Evolutionary conservation across 2,329 filamentous ascomycete genomes (phyloP).

Genomic region (Hymenoscyphus infarciens): DNA sequence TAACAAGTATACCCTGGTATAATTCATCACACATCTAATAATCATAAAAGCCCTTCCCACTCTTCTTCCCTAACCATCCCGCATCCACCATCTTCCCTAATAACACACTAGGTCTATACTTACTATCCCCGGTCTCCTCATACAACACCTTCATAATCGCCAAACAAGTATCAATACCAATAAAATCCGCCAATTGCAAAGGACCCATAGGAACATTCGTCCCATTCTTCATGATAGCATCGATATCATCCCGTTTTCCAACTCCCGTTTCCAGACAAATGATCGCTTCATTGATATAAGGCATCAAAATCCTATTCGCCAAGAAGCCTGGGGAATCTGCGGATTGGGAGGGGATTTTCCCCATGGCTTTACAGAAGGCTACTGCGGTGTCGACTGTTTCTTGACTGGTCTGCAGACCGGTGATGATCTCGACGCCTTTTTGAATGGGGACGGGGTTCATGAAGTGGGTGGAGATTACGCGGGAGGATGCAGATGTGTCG

Average conservation of each 20-base stretch:
- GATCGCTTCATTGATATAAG: slow-evolving; percentile 97
- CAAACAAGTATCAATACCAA: slow-evolving; percentile 92
- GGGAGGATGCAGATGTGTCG: slow-evolving; percentile 75
- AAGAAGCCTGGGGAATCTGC: slow-evolving; percentile 92
- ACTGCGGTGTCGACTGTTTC: slow-evolving; percentile 79
- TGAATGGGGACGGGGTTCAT: slow-evolving; percentile 99
- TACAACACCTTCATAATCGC: slow-evolving; percentile 97
- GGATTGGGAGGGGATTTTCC: slow-evolving; percentile 83
- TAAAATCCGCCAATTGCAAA: slow-evolving; percentile 90
- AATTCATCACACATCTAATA: slow-evolving; percentile 7
- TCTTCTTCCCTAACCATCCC: slow-evolving; percentile 97
- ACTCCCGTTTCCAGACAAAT: slow-evolving; percentile 94
- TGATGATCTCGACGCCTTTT: slow-evolving; percentile 97
- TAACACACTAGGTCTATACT: slow-evolving; percentile 87
- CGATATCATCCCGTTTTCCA: slow-evolving; percentile 85
- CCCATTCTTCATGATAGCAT: slow-evolving; percentile 98
- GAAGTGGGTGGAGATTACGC: slow-evolving; percentile 94
- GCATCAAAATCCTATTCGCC: slow-evolving; percentile 96
- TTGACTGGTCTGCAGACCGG: slow-evolving; percentile 83
- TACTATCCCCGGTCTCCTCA: slow-evolving; percentile 87
- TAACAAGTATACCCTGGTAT: neutral
- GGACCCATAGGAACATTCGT: slow-evolving; percentile 99
- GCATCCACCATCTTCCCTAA: slow-evolving; percentile 96
- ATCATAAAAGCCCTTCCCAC: slow-evolving; percentile 65
- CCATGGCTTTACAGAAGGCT: slow-evolving; percentile 85